Evolutionary conservation across 257 asterid genomes (phyloP).

Genomic region (Forsythia viridissima): DNA sequence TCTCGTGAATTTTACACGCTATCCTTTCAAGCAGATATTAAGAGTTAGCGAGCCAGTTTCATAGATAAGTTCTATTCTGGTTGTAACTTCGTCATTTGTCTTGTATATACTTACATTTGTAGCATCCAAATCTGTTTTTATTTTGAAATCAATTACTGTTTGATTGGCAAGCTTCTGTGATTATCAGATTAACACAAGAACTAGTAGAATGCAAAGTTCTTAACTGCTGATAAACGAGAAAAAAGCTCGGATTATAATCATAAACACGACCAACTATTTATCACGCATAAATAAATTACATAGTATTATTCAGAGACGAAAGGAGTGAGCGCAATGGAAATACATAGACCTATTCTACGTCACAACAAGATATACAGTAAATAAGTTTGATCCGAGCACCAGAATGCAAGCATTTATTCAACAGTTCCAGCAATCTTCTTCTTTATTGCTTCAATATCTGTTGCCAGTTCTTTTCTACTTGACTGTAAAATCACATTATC

Average conservation of each 20-base stretch:
- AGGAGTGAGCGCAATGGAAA: neutral
- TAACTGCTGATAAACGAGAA: neutral
- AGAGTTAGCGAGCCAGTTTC: too few relatives aligned
- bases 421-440: constrained; percentile 79
- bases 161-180: neutral
- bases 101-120: too few relatives aligned
- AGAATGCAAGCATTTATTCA: constrained; percentile 38
- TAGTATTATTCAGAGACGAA: neutral
- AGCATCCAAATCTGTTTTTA: neutral
- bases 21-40: too few relatives aligned
- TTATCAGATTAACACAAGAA: neutral
- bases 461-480: constrained; percentile 81
- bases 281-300: neutral
- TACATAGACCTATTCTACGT: constrained; percentile 46
- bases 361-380: constrained; percentile 28
- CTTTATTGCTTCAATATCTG: constrained; percentile 80
- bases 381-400: constrained; percentile 24
- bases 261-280: neutral
- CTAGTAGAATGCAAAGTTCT: neutral
- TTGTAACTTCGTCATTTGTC: too few relatives aligned
- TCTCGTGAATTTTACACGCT: too few relatives aligned
- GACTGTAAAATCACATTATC: constrained; percentile 50
- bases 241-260: too few relatives aligned
- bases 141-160: neutral
- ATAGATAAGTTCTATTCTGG: too few relatives aligned